Evolutionary conservation across 1,284 basidiomycete species (phyloP), one percentile per base, ranked within the genome.

Genomic region (Lentinus polychrous): DNA sequence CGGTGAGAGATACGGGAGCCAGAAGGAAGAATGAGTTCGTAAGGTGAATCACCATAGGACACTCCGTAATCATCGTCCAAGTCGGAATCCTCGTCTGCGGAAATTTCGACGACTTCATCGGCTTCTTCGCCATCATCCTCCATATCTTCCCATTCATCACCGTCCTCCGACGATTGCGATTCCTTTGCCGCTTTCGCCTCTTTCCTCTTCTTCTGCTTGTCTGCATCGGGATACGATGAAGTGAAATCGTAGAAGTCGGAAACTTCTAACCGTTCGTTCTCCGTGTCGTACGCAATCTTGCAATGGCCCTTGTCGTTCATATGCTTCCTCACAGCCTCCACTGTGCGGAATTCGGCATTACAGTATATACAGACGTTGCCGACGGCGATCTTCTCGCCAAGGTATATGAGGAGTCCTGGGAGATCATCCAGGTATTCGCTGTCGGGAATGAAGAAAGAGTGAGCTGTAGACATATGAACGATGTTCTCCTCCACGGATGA

Each of bases 371-470:
- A 99, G 8, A 94, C 75, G 68, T 98, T 96, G 14, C 87, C 92
- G 14, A 96, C 81, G 0, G 88, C 86, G 36, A 99, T 83, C 69
- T 97, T 97, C 69, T 98, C 93, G 2, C 91, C 92, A 6, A 99
- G 79, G 66, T 96, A 94, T 1, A 72, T 70, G 49, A 98, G 70
- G 27, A 99, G 78, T 2, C 95, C 96, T 1, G 79, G 56, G 24
- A 89, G 66, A 66, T 99, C 92, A 56, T 88, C 71, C 52, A 99
- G 81, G 65, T 91, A 95, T 39, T 97, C 91, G 35, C 82, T 82
- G 56, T 99, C 95, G 39, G 96, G 96, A 51, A 99, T 76, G 74
- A 96, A 98, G 77, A 99, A 99, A 22, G 93, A 93, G 68, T 99
- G 96, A 0, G 67, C 67, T 38, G 68, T 66, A 31, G 85, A 81